Conservation (phyloP, 2,329 filamentous ascomycete genomes). For the Septoria linicola region DNA sequence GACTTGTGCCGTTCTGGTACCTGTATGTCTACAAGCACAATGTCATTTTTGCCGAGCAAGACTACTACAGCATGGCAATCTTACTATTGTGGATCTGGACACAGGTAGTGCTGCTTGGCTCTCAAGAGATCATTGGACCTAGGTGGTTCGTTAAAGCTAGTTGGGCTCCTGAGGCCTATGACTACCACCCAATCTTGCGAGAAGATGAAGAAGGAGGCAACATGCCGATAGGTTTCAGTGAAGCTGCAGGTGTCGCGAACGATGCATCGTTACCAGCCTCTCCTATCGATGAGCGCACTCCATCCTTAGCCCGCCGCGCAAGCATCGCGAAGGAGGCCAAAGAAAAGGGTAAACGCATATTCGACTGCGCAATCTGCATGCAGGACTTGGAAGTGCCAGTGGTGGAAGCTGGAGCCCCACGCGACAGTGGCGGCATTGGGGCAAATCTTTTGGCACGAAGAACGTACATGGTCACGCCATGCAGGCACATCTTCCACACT, state of each 20-base stretch:
- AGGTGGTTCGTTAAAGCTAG: slow-evolving; percentile 76
- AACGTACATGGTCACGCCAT: slow-evolving; percentile 95
- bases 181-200: slow-evolving; percentile 88
- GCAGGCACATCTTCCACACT: slow-evolving; percentile 92
- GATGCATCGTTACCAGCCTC: slow-evolving; percentile 29
- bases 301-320: slow-evolving; percentile 15
- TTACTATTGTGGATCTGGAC: slow-evolving; percentile 81
- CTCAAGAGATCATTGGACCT: slow-evolving; percentile 82
- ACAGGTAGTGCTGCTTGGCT: slow-evolving; percentile 74
- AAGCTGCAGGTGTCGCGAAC: slow-evolving; percentile 31
- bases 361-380: slow-evolving; percentile 94
- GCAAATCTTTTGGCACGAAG: slow-evolving; percentile 72
- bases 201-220: slow-evolving; percentile 77
- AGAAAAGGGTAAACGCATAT: slow-evolving; percentile 59
- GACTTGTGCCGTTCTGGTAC: slow-evolving; percentile 78
- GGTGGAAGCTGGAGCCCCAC: slow-evolving; percentile 51
- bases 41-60: slow-evolving; percentile 72
- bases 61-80: slow-evolving; percentile 62
- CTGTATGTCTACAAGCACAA: slow-evolving; percentile 79
- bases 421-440: slow-evolving; percentile 46
- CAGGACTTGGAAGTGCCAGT: slow-evolving; percentile 88
- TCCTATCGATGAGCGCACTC: slow-evolving; percentile 26
- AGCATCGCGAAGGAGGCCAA: slow-evolving; percentile 39
- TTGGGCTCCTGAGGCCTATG: slow-evolving; percentile 73
- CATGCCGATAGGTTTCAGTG: slow-evolving; percentile 69